Evolutionary conservation across 352 stramenopile species (phyloP).

Genomic region (Phytopythium delawarense): DNA sequence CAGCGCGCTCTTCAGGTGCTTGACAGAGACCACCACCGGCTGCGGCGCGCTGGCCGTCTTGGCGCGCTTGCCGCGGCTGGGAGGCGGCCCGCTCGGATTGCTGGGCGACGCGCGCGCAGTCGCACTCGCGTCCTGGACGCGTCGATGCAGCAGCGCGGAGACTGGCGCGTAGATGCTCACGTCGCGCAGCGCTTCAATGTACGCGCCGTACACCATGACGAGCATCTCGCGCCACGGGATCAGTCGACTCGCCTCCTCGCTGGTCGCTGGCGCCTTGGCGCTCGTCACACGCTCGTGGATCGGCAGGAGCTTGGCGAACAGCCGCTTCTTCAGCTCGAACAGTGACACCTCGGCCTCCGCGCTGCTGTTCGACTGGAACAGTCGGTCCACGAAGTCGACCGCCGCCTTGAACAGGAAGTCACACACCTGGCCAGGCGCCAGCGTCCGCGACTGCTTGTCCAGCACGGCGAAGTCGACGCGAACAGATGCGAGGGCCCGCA

Average conservation of each 20-base stretch:
- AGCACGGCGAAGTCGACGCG: conserved; percentile 11
- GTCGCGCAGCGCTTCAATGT: conserved; percentile 52
- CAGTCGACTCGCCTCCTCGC: conserved; percentile 13
- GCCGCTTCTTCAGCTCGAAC: conserved; percentile 55
- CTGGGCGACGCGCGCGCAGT: no score
- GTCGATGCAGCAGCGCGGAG: conserved; percentile 15
- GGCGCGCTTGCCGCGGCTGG: background rate
- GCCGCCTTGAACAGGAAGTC: conserved; percentile 53
- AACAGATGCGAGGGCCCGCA: conserved; percentile 28
- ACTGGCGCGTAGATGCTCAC: conserved; percentile 39
- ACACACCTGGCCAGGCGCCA: conserved; percentile 37
- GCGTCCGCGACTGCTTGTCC: conserved; percentile 1
- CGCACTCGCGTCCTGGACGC: background rate
- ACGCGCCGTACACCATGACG: conserved; percentile 52
- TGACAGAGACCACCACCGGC: conserved; percentile 21
- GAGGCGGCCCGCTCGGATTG: background rate
- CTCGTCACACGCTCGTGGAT: conserved; percentile 29
- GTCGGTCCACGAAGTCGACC: conserved; percentile 44
- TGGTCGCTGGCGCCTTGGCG: conserved; percentile 10
- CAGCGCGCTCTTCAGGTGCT: conserved; percentile 40
- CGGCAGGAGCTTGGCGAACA: conserved; percentile 48
- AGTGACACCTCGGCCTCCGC: conserved; percentile 28
- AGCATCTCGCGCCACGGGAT: conserved; percentile 61
- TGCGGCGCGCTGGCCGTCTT: background rate
- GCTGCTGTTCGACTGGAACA: conserved; percentile 33